These are phyloP conservation scores for Botrytis galanthina DNA, from an alignment of 2,329 filamentous ascomycete species.

Conservation along the genomic window DNA sequence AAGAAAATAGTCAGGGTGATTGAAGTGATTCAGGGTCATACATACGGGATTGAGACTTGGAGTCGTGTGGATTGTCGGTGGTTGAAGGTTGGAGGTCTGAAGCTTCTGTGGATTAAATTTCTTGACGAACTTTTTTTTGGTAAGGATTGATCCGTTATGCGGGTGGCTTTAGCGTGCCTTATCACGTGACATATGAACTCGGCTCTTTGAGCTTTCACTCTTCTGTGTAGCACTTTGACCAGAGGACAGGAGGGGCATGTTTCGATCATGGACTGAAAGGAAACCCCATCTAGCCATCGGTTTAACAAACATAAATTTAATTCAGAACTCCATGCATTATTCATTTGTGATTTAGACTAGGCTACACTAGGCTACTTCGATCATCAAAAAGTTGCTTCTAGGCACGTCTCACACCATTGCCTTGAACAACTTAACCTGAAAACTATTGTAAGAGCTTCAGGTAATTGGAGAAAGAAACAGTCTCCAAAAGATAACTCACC, in stretches of 20 bases:
- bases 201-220: not conserved
- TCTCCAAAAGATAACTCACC: constrained; percentile 28
- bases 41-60: not conserved
- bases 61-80: not conserved
- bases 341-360: constrained; percentile 36
- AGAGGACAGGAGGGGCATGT: not conserved
- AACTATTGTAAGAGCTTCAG: constrained; percentile 23
- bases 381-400: constrained; percentile 32
- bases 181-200: not conserved
- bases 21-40: not conserved
- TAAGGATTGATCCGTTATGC: not conserved
- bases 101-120: constrained; percentile 16
- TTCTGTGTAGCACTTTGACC: too few species aligned
- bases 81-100: not conserved
- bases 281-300: not conserved
- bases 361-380: constrained; percentile 35
- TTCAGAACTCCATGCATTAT: constrained; percentile 37
- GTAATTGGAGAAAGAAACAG: constrained; percentile 26
- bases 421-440: constrained; percentile 17
- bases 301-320: not conserved
- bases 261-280: not conserved
- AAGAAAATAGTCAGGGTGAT: not conserved
- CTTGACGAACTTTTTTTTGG: constrained; percentile 16
- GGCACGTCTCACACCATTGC: constrained; percentile 17
- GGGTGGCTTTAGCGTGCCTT: not conserved